Evolutionary conservation across 1,139 yeast species (phyloP).

Genomic region (Arxiozyma slooffiae): DNA sequence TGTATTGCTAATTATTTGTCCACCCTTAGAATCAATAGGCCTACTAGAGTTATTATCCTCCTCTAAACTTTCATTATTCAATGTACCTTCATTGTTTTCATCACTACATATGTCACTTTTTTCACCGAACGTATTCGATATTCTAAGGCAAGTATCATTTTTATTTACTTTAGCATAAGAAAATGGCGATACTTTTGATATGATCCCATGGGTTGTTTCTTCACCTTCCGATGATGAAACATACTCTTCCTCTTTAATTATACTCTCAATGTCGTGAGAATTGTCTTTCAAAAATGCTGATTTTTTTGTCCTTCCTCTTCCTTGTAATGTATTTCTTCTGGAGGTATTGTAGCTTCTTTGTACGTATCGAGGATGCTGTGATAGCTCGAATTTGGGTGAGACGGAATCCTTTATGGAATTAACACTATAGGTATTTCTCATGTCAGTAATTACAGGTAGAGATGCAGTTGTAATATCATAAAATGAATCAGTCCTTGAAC

Average conservation of each 20-base stretch:
- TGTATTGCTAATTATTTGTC: background rate
- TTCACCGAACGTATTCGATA: background rate
- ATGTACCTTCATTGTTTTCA: background rate
- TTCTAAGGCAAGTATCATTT: background rate
- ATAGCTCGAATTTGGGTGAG: slow-evolving; percentile 22
- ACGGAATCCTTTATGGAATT: slow-evolving; percentile 20
- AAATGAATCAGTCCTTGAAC: slow-evolving; percentile 35
- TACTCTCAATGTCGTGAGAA: slow-evolving; percentile 19
- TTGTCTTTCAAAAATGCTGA: slow-evolving; percentile 16
- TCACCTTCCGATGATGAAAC: slow-evolving; percentile 15
- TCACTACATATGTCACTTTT: background rate
- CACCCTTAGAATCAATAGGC: background rate
- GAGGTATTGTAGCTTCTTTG: slow-evolving; percentile 39
- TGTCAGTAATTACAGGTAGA: slow-evolving; percentile 17
- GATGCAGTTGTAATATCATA: slow-evolving; percentile 33
- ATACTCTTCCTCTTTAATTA: slow-evolving; percentile 28
- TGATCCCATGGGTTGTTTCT: background rate
- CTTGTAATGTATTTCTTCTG: slow-evolving; percentile 18
- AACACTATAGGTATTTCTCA: slow-evolving; percentile 14
- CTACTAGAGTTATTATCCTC: background rate
- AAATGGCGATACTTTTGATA: background rate
- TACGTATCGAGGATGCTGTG: slow-evolving; percentile 22
- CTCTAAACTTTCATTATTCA: slow-evolving; percentile 13
- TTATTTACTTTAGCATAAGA: background rate
- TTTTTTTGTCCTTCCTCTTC: slow-evolving; percentile 17